phyloP scores from a whole-genome alignment of 2,329 filamentous ascomycete species.

The Scleromitrula shiraiana region DNA sequence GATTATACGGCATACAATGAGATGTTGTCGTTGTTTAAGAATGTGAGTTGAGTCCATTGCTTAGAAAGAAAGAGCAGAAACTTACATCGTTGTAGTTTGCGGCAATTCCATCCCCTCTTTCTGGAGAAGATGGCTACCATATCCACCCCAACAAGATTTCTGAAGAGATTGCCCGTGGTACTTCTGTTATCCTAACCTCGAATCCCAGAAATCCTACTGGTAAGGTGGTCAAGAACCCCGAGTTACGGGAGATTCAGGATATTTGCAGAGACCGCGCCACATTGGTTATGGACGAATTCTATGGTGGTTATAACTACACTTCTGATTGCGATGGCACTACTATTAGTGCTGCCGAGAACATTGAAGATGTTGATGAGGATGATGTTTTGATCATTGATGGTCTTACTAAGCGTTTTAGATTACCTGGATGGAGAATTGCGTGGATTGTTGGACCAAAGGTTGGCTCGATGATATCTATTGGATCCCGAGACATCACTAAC shows the following conservation, averaged over 20 bases:
- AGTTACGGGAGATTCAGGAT: slow-evolving; percentile 85
- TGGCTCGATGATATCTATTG: background rate
- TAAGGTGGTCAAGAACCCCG: slow-evolving; percentile 74
- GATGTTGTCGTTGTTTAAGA: slow-evolving; percentile 92
- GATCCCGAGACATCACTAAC: background rate
- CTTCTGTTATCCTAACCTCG: slow-evolving; percentile 83
- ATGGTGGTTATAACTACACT: slow-evolving; percentile 93
- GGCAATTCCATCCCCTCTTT: slow-evolving; percentile 76
- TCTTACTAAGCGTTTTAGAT: slow-evolving; percentile 90
- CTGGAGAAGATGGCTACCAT: slow-evolving; percentile 80
- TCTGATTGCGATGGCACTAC: slow-evolving; percentile 84
- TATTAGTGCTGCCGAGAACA: slow-evolving; percentile 81
- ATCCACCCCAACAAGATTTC: slow-evolving; percentile 91
- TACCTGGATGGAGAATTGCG: slow-evolving; percentile 92
- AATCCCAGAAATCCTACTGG: slow-evolving; percentile 95
- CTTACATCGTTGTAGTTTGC: slow-evolving; percentile 53
- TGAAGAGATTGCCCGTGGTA: slow-evolving; percentile 80
- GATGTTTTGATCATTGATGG: slow-evolving; percentile 94
- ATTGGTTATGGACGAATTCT: slow-evolving; percentile 94
- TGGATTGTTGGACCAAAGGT: slow-evolving; percentile 88
- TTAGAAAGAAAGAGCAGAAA: background rate
- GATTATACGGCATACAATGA: slow-evolving; percentile 98
- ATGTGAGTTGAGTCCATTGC: slow-evolving; percentile 41
- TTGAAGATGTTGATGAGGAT: slow-evolving; percentile 81
- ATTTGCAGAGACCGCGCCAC: slow-evolving; percentile 86